phyloP scores from a whole-genome alignment of 2,329 filamentous ascomycete species.

The Alternaria consortialis region DNA sequence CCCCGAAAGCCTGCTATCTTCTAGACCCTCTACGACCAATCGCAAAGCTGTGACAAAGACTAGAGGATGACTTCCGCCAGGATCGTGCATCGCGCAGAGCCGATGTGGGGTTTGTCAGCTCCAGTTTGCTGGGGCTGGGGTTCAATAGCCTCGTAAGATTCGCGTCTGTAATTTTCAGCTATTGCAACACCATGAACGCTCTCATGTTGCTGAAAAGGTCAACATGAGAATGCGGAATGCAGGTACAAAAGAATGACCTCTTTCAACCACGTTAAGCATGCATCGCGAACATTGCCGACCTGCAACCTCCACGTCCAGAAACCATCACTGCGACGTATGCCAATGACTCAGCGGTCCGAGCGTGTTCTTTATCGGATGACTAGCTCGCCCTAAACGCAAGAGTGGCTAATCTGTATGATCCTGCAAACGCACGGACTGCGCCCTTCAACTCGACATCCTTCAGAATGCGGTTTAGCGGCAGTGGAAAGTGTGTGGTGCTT shows the following conservation, averaged over 20 bases:
- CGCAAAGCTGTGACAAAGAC: neutral
- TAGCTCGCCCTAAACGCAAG: slow-evolving; percentile 11
- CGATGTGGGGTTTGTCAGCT: slow-evolving; percentile 34
- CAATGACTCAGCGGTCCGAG: slow-evolving; percentile 21
- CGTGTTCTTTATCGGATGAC: slow-evolving; percentile 13
- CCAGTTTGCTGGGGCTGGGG: slow-evolving; percentile 1
- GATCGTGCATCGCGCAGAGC: slow-evolving; percentile 12
- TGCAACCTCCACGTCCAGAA: neutral
- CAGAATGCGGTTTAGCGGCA: slow-evolving; percentile 19
- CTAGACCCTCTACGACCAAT: slow-evolving; percentile 16
- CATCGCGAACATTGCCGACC: too few relatives aligned
- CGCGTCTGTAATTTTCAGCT: neutral
- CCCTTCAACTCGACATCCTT: slow-evolving; percentile 27
- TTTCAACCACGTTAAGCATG: neutral
- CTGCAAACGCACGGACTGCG: slow-evolving; percentile 26
- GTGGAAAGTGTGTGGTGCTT: slow-evolving; percentile 12
- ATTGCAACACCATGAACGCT: neutral
- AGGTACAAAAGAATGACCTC: neutral
- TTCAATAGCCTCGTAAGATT: slow-evolving; percentile 6
- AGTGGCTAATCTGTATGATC: slow-evolving; percentile 20
- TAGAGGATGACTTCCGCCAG: slow-evolving; percentile 11
- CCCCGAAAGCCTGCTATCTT: slow-evolving; percentile 12
- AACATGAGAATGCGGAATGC: neutral
- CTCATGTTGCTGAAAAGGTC: neutral
- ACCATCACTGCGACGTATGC: neutral